Evolutionary conservation across 495 filamentous ascomycete genomes (phyloP).

Genomic region (Chaetomium fimeti): DNA sequence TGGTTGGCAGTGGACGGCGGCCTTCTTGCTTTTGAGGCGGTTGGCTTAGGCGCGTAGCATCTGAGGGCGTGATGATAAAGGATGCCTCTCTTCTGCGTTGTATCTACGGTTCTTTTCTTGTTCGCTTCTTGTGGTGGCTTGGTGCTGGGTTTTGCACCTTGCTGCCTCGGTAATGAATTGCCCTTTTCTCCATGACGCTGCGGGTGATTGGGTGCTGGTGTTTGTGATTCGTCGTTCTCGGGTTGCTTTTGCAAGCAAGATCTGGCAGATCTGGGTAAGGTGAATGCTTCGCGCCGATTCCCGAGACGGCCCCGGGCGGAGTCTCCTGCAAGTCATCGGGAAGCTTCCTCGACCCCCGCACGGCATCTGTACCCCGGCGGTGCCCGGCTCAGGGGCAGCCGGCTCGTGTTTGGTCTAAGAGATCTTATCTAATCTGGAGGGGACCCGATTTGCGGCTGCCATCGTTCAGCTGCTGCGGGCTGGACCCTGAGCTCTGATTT

Average conservation of each 20-base stretch:
- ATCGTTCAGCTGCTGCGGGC: conserved; percentile 10
- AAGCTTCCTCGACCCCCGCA: conserved; percentile 1
- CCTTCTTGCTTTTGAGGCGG: conserved; percentile 63
- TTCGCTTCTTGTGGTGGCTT: conserved; percentile 11
- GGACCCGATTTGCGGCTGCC: conserved; percentile 20
- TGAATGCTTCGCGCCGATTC: background rate
- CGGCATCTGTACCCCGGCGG: conserved; percentile 13
- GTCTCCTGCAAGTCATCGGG: conserved; percentile 12
- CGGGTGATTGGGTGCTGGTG: background rate
- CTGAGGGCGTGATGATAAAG: conserved; percentile 14
- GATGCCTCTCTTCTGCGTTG: background rate
- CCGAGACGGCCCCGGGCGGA: conserved; percentile 2
- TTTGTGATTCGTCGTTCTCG: background rate
- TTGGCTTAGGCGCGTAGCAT: conserved; percentile 55
- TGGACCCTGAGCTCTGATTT: background rate
- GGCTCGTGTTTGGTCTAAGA: conserved; percentile 5
- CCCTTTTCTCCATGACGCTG: background rate
- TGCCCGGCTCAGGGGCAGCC: conserved; percentile 10
- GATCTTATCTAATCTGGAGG: conserved; percentile 27
- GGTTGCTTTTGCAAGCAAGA: background rate
- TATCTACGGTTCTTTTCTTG: background rate
- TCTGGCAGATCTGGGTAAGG: background rate
- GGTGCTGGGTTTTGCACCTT: background rate
- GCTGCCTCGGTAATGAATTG: background rate
- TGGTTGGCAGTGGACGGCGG: conserved; percentile 68